Base-by-base conservation (phyloP, 2,329 filamentous ascomycete species). In the Fusarium sp. region DNA sequence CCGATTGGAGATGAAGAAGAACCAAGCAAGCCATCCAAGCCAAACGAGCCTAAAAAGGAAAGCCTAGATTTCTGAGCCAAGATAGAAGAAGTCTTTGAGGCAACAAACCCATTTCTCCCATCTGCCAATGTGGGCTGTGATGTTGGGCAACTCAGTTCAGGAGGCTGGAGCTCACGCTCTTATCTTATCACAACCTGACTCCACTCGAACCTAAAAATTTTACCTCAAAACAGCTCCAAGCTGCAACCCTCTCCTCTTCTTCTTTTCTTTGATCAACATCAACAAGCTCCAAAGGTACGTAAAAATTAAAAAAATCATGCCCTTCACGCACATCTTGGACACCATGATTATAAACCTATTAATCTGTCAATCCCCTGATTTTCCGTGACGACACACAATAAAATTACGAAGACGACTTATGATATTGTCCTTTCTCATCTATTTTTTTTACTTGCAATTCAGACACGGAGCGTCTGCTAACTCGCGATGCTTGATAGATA, bases 1-100 rank as follows among this genome's bases (percentile, higher is more conserved):
- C 95, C 95, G 0, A 80, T 94, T 36, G 91, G 93, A 50, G 92
- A 90, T 2, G 92, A 93, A 64, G 78, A 80, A 25, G 75, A 77
- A 13, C 43, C 59, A 7, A 46, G 52, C 9, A 67, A 75, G 72
- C 53, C 72, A 71, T 72, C 76, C 33, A 73, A 84, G 45, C 76
- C 75, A 60, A 83, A 83, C 63, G 80, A 82, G 3, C 83, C 81
- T 47, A 92, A 91, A 68, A 81, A 82, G 53, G 87, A 90, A 64
- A 83, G 69, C 10, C 70, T 96, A 45, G 91, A 95, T 47, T 96
- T 96, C 70, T 92, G 71, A 82, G 53, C 48, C 51, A 33, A 44
- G 43, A 9, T 29, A 13, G 27, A 29, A 13, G 27, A 29, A 29
- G 4, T 10, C 27, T 10, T 37, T 29, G 27, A 29, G 27, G 9